Percentiles rank a stretch among this genome's conserved stretches.
These are phyloP conservation scores for Tremella fuciformis DNA, from an alignment of 768 basidiomycete genomes.

Conservation along the genomic window DNA sequence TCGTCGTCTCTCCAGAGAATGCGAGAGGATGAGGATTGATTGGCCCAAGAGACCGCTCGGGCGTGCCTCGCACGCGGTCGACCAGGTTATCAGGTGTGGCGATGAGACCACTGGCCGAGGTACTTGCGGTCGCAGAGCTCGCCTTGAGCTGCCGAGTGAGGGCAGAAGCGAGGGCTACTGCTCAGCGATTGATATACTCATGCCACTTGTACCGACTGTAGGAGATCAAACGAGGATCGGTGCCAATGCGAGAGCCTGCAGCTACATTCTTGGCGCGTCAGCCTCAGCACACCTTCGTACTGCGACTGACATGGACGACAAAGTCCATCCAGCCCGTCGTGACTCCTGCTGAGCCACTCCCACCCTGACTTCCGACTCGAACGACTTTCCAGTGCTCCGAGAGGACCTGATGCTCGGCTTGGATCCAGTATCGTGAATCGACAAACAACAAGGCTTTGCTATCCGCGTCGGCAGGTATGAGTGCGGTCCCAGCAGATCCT, in stretches of 20 bases:
- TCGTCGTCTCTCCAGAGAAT: constrained; percentile 59
- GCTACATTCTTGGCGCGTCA: constrained; percentile 25
- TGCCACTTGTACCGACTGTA: constrained; percentile 15
- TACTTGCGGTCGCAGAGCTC: constrained; percentile 27
- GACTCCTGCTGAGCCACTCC: constrained; percentile 21
- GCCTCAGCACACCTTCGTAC: not conserved
- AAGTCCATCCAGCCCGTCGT: constrained; percentile 35
- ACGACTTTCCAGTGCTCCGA: constrained; percentile 37
- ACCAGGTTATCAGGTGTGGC: constrained; percentile 32
- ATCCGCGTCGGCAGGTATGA: constrained; percentile 25
- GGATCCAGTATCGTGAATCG: constrained; percentile 50
- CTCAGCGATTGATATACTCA: not conserved
- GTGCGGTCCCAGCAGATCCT: constrained; percentile 46
- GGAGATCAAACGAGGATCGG: constrained; percentile 46
- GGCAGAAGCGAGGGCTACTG: constrained; percentile 7
- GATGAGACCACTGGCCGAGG: not conserved
- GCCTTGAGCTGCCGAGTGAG: constrained; percentile 19
- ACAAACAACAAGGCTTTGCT: constrained; percentile 40
- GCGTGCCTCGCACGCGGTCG: constrained; percentile 47
- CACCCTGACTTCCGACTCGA: constrained; percentile 24
- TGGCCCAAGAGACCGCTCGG: constrained; percentile 59
- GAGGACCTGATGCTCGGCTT: constrained; percentile 42
- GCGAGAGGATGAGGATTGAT: constrained; percentile 62
- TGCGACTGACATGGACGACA: constrained; percentile 32
- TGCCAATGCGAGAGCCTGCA: constrained; percentile 40